These are phyloP conservation scores for Pseudogymnoascus sp. DNA, from an alignment of 2,329 filamentous ascomycete species.

Conservation along the genomic window DNA sequence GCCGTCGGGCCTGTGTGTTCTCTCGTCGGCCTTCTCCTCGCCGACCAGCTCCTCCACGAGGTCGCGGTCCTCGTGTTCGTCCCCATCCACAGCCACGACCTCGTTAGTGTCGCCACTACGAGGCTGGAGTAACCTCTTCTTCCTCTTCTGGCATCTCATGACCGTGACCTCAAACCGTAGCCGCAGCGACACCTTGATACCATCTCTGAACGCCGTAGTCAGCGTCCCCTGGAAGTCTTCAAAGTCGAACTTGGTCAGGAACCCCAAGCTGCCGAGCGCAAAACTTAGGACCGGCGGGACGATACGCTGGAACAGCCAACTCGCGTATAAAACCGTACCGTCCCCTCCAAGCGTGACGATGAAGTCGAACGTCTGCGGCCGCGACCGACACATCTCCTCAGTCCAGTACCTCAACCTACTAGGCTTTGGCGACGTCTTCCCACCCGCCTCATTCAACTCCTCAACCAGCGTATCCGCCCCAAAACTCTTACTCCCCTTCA, in stretches of 20 bases:
- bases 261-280: conserved; percentile 82
- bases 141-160: conserved; percentile 64
- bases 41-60: conserved; percentile 85
- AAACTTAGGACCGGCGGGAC: conserved; percentile 92
- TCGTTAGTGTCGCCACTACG: conserved; percentile 17
- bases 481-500: conserved; percentile 65
- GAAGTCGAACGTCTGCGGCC: conserved; percentile 88
- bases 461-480: conserved; percentile 54
- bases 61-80: conserved; percentile 44
- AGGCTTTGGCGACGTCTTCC: conserved; percentile 16
- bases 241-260: conserved; percentile 95
- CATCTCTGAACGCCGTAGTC: conserved; percentile 64
- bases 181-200: conserved; percentile 79
- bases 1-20: conserved; percentile 76
- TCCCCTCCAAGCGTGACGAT: conserved; percentile 87
- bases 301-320: conserved; percentile 92
- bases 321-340: conserved; percentile 93
- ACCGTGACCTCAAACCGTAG: conserved; percentile 88
- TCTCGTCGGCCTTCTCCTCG: conserved; percentile 72
- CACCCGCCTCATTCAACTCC: conserved; percentile 29
- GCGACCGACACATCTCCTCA: conserved; percentile 63
- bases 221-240: conserved; percentile 62
- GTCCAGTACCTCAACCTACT: conserved; percentile 74
- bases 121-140: conserved; percentile 23
- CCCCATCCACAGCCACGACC: not conserved